Base-by-base conservation (phyloP, 331 rosid species). In the Prunus yedoensis region DNA sequence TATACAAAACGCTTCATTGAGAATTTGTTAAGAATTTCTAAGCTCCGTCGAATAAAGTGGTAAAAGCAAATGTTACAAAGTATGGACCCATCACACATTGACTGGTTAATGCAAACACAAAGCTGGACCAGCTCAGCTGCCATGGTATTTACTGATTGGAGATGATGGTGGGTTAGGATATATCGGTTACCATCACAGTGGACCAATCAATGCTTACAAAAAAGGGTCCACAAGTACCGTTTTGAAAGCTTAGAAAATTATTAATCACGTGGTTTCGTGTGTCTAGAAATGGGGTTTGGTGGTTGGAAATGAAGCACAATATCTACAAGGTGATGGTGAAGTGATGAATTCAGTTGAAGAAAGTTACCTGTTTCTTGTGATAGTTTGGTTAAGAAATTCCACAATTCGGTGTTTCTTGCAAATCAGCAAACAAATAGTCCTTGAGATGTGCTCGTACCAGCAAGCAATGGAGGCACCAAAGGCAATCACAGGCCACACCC, bases 321-420 rank as follows among this genome's bases (percentile, higher is more conserved):
- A 60, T 61, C 15, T 38, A 61, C 11, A 3, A 59, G 43, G 23
- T 20, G 63, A 12, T 35, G 41, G 10, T 41, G 51, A 72, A 59
- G 13, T 20, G 41, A 17, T 41, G 51, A 72, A 59, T 21, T 50
- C 25, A 35, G 41, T 35, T 35, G 41, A 35, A 35, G 41, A 35
- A 18, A 23, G 41, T 79, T 58, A 95, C 99, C 96, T 95, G 88
- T 95, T 92, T 84, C 94, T 79, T 11, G 99, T 87, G 76, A 95
- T 2, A 51, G 91, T 82, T 86, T 86, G 91, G 88, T 93, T 63
- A 54, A 92, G 87, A 85, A 88, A 95, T 75, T 92, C 91, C 86
- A 96, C 84, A 5, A 89, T 18, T 8, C 97, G 96, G 76, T 95
- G 99, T 79, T 95, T 92, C 84, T 89, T 95, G 89, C 97, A 92